Base-by-base conservation (phyloP, 257 asterid genomes). In the Solanum lycopersicoides region DNA sequence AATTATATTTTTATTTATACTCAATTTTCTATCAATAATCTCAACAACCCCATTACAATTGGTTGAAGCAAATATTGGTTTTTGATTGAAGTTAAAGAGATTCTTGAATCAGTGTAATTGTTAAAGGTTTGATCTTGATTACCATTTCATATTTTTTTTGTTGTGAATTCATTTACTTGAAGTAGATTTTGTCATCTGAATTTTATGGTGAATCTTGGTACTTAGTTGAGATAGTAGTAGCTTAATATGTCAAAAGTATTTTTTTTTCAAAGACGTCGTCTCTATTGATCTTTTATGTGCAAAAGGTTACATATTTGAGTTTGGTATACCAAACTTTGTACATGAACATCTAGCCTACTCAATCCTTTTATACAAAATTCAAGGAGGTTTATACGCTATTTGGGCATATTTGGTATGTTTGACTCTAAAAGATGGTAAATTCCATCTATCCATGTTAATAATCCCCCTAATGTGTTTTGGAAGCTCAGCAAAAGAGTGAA, bases 11-110 rank as follows among this genome's bases (percentile, higher is more conserved):
- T 34, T 20, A 73, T 73, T 35, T 73, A 73, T 73, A 73, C 45
- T 37, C 68, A 59, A 18, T 73, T 73, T 72, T 73, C 77, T 9
- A 71, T 4, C 39, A 6, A 37, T 37, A 35, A 1, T 37, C 39
- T 5, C 39, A 37, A 37, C 9, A 47, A 65, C 28, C 80, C 37
- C 53, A 75, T 37, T 21, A 35, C n/a, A 15, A 20, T 72, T 25
- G 39, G 44, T 71, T 87, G 88, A 68, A 87, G 68, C 34, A 79
- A 18, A 56, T 87, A 16, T 53, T 41, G 7, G 4, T 75, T 60
- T 39, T 85, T 42, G 50, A 82, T 72, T 14, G 79, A 89, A 92
- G 92, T 90, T 47, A 4, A 13, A 23, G 37, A 4, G 41, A 21
- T 72, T 72, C 80, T 35, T 72, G 47, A 72, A 37, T 35, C 28